phyloP scores from a whole-genome alignment of 1,284 basidiomycete species.

The Amylostereum areolatum region DNA sequence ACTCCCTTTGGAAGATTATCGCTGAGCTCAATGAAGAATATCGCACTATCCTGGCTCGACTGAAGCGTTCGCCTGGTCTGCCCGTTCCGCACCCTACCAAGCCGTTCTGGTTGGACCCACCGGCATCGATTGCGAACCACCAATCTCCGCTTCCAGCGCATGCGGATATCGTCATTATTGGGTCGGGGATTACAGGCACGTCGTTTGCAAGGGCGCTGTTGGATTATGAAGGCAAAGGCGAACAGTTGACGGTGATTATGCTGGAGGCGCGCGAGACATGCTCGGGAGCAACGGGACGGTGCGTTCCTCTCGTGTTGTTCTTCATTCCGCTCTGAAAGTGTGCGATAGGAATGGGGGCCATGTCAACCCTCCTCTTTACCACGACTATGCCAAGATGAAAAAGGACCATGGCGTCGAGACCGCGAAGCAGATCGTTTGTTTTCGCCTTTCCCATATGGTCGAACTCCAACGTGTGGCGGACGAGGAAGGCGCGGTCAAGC shows the following conservation, averaged over 20 bases:
- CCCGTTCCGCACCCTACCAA: slow-evolving; percentile 45
- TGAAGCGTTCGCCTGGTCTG: slow-evolving; percentile 46
- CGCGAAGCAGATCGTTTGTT: slow-evolving; percentile 52
- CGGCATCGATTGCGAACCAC: slow-evolving; percentile 41
- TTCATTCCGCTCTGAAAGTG: background rate
- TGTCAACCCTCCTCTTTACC: slow-evolving; percentile 55
- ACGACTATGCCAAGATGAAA: slow-evolving; percentile 52
- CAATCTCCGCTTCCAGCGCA: slow-evolving; percentile 35
- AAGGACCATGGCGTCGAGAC: slow-evolving; percentile 35
- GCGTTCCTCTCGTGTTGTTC: slow-evolving; percentile 11
- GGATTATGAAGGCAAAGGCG: slow-evolving; percentile 21
- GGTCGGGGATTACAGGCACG: slow-evolving; percentile 66
- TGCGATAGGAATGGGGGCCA: slow-evolving; percentile 62
- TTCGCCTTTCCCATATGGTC: slow-evolving; percentile 50
- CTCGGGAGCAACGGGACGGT: slow-evolving; percentile 68
- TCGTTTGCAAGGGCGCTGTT: slow-evolving; percentile 50
- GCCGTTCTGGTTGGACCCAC: slow-evolving; percentile 58
- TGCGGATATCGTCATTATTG: slow-evolving; percentile 63
- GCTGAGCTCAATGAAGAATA: slow-evolving; percentile 12
- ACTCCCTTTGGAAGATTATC: slow-evolving; percentile 11
- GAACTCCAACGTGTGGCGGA: slow-evolving; percentile 41
- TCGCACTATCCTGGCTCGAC: slow-evolving; percentile 14
- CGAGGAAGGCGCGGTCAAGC: slow-evolving; percentile 38
- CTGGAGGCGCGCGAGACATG: slow-evolving; percentile 66
- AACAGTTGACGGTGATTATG: slow-evolving; percentile 43